phyloP scores from a whole-genome alignment of 495 filamentous ascomycete species.

The Friedmanniomyces simplex region DNA sequence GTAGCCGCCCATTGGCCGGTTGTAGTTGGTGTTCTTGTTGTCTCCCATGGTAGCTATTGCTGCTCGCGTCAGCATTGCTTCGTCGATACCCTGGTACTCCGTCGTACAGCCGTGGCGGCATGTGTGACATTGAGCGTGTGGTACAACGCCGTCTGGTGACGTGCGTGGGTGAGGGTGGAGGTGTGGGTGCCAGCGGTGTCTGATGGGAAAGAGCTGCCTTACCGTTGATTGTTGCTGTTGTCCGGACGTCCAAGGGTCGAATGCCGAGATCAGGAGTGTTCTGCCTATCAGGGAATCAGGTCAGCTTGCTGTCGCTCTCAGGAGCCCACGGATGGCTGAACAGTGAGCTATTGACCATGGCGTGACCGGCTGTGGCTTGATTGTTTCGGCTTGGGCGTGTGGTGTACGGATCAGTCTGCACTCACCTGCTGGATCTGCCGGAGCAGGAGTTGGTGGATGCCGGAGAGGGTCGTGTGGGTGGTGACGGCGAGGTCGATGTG shows the following conservation, averaged over 20 bases:
- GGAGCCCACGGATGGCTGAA: background rate
- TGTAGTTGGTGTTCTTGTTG: slow-evolving; percentile 18
- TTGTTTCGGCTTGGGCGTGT: background rate
- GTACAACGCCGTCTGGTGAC: background rate
- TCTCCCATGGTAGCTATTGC: slow-evolving; percentile 13
- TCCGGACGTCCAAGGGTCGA: background rate
- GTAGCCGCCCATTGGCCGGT: slow-evolving; percentile 8
- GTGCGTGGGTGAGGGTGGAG: background rate
- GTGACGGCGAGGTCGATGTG: slow-evolving; percentile 11
- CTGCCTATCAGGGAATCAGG: background rate
- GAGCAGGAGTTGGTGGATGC: slow-evolving; percentile 5
- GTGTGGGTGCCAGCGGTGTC: background rate
- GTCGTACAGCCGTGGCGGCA: background rate
- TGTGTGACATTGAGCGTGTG: background rate
- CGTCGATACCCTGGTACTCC: background rate
- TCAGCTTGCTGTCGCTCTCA: background rate
- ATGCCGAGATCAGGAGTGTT: background rate
- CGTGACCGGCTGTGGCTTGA: background rate
- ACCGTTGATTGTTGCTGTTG: slow-evolving; percentile 6
- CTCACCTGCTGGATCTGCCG: slow-evolving; percentile 7
- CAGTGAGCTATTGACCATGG: background rate
- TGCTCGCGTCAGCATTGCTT: background rate
- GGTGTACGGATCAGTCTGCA: background rate
- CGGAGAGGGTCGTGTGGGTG: background rate
- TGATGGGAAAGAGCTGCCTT: background rate